Base-by-base conservation (phyloP, 2,329 filamentous ascomycete species). In the Orbilia brochopaga region DNA sequence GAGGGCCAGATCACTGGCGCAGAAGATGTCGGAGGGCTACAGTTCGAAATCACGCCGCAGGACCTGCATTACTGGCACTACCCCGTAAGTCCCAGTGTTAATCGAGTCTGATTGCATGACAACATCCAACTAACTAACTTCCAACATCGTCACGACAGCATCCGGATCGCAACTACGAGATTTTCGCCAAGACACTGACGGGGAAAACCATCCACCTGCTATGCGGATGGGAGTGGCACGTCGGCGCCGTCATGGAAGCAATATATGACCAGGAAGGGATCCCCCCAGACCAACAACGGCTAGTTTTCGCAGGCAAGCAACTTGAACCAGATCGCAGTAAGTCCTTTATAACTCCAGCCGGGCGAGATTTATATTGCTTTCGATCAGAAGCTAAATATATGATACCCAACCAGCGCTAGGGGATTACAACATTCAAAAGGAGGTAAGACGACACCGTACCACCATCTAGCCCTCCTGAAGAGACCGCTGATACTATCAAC, bases 251-350 rank as follows among this genome's bases (percentile, higher is more conserved):
- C 35, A 97, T 96, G 87, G 87, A 85, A 53, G 96, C 96, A 86
- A 97, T 97, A 44, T 92, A 97, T 81, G 92, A 97, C 79, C 96
- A 97, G 87, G 92, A 97, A 81, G 92, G 92, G 27, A 96, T 97
- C 63, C 93, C 92, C 54, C 93, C 92, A 8, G 92, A 97, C 79
- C 93, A 97, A 82, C 92, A 97, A 83, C 92, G 92, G 77, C 81
- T 97, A 76, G 97, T 97, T 80, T 97, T 97, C 76, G 92, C 92
- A 44, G 92, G 92, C 64, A 96, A 96, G 85, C 92, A 96, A 80
- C 87, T 97, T 3, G 92, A 97, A 81, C 92, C 97, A 76, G 92
- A 92, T 74, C 91, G 92, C 61, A 74, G 59, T 63, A 63, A 54
- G 50, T 63, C 32, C 24, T 24, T 8, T 17, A 13, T 27, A 10